A percentile compares a stretch with the other conserved stretches of the same genome.
Evolutionary conservation across 2,329 filamentous ascomycete species (phyloP).

Genomic region (Colletotrichum chrysophilum): DNA sequence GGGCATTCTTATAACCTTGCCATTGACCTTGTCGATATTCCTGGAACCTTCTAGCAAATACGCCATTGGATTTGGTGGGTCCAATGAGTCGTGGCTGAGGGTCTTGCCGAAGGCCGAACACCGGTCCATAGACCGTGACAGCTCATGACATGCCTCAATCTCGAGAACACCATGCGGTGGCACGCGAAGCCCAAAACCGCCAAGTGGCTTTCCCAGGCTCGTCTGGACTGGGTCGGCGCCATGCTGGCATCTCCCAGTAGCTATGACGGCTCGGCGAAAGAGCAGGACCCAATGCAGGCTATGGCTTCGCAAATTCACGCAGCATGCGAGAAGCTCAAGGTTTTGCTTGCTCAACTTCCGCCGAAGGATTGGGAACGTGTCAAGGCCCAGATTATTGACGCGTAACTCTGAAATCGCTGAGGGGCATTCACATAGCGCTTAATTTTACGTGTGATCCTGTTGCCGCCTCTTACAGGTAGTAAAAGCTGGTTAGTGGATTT

Average conservation of each 20-base stretch:
- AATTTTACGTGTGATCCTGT: background rate
- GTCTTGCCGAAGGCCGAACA: no score
- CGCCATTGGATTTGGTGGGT: no score
- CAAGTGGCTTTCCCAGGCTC: background rate
- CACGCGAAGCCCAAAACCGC: background rate
- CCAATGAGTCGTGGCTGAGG: no score
- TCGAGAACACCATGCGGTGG: background rate
- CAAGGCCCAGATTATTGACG: background rate
- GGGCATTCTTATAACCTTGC: no score
- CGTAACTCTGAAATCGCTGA: background rate
- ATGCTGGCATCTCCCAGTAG: background rate
- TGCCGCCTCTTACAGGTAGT: background rate
- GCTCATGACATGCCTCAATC: background rate
- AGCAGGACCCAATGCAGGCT: background rate
- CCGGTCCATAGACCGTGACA: no score
- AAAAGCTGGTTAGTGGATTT: no score
- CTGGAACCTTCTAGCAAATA: no score
- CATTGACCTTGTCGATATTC: no score
- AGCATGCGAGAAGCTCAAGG: background rate
- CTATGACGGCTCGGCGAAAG: fast-evolving
- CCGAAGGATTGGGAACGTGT: fast-evolving
- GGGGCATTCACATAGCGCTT: background rate
- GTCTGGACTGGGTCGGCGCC: background rate
- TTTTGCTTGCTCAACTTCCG: background rate
- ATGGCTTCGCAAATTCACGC: background rate